Conservation (phyloP, 345 rosid genomes). For the Kandelia obovata region DNA sequence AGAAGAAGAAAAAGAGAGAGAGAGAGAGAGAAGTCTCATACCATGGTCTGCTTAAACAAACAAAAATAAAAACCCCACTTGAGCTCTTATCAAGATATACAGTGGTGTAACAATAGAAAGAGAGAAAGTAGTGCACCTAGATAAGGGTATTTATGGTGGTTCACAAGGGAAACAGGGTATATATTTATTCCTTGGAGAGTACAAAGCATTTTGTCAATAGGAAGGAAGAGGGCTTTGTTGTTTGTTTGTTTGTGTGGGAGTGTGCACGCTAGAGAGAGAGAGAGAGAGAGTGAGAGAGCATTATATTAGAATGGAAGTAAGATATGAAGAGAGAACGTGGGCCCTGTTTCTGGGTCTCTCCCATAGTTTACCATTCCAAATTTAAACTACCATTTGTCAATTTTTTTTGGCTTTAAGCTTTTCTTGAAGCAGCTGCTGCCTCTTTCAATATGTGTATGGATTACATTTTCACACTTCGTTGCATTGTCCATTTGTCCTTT, state of each 20-base stretch:
- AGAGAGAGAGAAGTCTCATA: constrained; percentile 19
- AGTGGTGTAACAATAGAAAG: constrained; percentile 6
- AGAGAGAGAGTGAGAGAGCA: not conserved
- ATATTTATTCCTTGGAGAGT: constrained; percentile 54
- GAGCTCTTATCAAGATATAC: constrained; percentile 11
- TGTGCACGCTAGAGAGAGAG: not conserved
- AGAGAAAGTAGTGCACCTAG: constrained; percentile 31
- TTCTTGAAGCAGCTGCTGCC: constrained; percentile 41
- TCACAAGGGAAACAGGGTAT: constrained; percentile 43
- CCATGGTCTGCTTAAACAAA: constrained; percentile 47
- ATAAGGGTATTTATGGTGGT: constrained; percentile 62
- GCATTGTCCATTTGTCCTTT: not conserved
- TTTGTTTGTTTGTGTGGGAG: not conserved
- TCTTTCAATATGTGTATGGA: not conserved
- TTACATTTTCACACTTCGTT: not conserved
- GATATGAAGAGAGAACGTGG: constrained; percentile 73
- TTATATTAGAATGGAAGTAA: constrained; percentile 20
- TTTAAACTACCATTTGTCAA: constrained; percentile 42
- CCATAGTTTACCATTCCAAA: constrained; percentile 33
- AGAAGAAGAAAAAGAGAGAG: too few species aligned
- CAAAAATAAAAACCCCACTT: constrained; percentile 9
- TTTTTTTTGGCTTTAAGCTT: constrained; percentile 66
- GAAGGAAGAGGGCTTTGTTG: not conserved
- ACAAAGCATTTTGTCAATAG: constrained; percentile 26
- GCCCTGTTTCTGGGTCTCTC: constrained; percentile 86